phyloP scores from a whole-genome alignment of 306 rosid species.

The Abrus pulchellus region DNA sequence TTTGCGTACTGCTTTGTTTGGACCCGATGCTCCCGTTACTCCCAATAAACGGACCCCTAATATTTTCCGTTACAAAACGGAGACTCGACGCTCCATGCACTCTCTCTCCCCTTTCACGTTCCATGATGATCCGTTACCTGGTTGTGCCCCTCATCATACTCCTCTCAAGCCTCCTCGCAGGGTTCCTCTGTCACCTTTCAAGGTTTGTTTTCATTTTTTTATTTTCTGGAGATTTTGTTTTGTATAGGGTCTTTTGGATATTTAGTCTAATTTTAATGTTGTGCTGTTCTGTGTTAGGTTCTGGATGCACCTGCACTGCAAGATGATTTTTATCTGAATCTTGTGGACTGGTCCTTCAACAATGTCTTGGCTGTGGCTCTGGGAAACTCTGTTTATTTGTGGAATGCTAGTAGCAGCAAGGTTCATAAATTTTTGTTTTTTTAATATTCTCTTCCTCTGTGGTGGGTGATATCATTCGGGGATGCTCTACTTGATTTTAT shows the following conservation, averaged over 20 bases:
- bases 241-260: neutral
- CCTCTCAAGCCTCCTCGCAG: slow-evolving; percentile 81
- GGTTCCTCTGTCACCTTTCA: slow-evolving; percentile 78
- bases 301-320: slow-evolving; percentile 94
- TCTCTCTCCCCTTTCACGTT: slow-evolving; percentile 70
- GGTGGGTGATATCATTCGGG: slow-evolving; percentile 6
- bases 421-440: slow-evolving; percentile 47
- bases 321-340: slow-evolving; percentile 91
- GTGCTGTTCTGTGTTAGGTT: slow-evolving; percentile 55
- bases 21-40: slow-evolving; percentile 64
- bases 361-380: slow-evolving; percentile 86
- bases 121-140: slow-evolving; percentile 59
- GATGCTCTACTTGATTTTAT: neutral
- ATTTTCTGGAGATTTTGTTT: neutral
- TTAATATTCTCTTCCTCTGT: neutral
- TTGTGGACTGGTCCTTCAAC: slow-evolving; percentile 91
- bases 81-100: slow-evolving; percentile 79
- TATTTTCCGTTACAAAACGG: slow-evolving; percentile 81
- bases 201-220: slow-evolving; percentile 53
- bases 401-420: slow-evolving; percentile 94
- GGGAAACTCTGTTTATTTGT: slow-evolving; percentile 86
- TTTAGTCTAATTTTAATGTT: neutral
- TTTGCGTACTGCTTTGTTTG: slow-evolving; percentile 72
- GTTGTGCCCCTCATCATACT: slow-evolving; percentile 44
- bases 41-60: slow-evolving; percentile 73